Conservation (phyloP, 306 rosid species). For the Ochetophila trinervis region DNA sequence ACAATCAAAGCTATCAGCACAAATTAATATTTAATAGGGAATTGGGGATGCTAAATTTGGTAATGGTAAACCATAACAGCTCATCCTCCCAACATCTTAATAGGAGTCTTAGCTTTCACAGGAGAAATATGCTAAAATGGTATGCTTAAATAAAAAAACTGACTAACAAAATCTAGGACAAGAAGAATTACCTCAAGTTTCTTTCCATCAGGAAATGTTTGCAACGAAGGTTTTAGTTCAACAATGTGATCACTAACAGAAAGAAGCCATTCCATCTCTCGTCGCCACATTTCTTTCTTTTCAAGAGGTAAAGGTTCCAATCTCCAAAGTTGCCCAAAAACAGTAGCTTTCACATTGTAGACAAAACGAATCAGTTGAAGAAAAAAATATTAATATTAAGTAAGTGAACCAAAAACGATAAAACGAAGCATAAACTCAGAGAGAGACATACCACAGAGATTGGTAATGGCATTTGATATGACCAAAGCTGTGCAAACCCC, state of each 20-base stretch:
- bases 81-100: too few species aligned
- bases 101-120: too few species aligned
- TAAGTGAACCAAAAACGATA: background rate
- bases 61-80: too few species aligned
- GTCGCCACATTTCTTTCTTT: slow-evolving; percentile 56
- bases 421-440: background rate
- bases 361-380: background rate
- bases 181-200: slow-evolving; percentile 39
- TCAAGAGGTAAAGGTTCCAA: slow-evolving; percentile 47
- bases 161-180: background rate
- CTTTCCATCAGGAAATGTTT: slow-evolving; percentile 55
- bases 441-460: slow-evolving; percentile 66
- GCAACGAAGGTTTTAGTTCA: slow-evolving; percentile 50
- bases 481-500: slow-evolving; percentile 87
- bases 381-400: background rate
- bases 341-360: slow-evolving; percentile 31
- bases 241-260: slow-evolving; percentile 54
- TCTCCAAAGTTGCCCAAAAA: slow-evolving; percentile 61
- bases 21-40: background rate
- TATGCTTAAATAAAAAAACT: too few species aligned
- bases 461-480: slow-evolving; percentile 86
- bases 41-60: background rate
- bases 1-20: background rate
- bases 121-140: background rate
- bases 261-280: slow-evolving; percentile 60